These are phyloP conservation scores for Solidago caesia DNA, from an alignment of 129 eudicot species.

Conservation along the genomic window DNA sequence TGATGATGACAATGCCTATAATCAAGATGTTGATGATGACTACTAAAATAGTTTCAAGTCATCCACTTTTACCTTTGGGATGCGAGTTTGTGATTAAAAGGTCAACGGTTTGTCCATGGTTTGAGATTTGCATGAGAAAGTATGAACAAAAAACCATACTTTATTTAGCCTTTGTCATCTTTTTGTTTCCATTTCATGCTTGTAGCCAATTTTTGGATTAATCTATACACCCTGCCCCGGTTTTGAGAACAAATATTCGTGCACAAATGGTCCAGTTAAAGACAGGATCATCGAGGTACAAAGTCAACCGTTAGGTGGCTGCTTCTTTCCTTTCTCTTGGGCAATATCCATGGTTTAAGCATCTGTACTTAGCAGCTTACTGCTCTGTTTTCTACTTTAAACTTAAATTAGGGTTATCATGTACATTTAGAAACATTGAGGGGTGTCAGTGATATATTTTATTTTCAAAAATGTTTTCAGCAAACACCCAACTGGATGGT, in stretches of 20 bases:
- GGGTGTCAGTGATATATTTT: no score
- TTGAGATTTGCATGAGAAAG: not conserved
- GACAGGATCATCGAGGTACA: not conserved
- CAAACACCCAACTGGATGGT: no score
- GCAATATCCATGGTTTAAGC: no score
- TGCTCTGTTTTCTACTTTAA: no score
- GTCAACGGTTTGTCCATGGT: not conserved
- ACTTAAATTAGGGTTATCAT: no score
- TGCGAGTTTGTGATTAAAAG: conserved; percentile 9
- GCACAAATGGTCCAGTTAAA: not conserved
- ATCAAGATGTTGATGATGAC: conserved; percentile 25
- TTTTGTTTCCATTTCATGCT: conserved; percentile 1
- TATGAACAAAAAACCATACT: not conserved
- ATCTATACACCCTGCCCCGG: not conserved
- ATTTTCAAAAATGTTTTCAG: no score
- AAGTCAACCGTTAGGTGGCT: not conserved
- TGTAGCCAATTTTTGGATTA: conserved; percentile 9
- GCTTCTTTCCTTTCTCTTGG: no score
- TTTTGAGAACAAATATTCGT: not conserved
- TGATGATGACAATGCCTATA: conserved; percentile 22
- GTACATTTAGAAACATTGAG: no score
- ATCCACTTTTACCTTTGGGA: not conserved
- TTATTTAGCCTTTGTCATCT: not conserved
- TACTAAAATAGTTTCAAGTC: not conserved
- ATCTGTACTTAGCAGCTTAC: no score